Evolutionary conservation across 257 asterid species (phyloP).

Genomic region (Solanum clarkiae): DNA sequence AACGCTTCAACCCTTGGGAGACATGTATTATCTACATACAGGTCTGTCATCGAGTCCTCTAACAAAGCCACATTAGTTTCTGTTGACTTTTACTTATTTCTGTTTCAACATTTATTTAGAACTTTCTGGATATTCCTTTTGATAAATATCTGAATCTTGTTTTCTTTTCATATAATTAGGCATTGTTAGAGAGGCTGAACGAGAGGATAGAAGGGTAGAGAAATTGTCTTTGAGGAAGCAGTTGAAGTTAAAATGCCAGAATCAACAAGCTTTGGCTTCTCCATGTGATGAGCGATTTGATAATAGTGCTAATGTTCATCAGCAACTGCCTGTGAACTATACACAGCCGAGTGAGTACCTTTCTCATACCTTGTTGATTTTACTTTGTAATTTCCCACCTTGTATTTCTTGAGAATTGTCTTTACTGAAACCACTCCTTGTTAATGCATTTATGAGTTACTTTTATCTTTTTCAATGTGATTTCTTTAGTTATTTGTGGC

Average conservation of each 20-base stretch:
- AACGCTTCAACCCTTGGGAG: slow-evolving; percentile 89
- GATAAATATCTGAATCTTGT: slow-evolving; percentile 4
- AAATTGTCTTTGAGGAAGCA: slow-evolving; percentile 85
- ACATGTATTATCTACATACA: slow-evolving; percentile 78
- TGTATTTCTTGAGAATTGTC: background rate
- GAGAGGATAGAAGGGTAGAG: slow-evolving; percentile 63
- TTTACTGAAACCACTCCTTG: background rate
- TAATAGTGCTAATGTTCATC: slow-evolving; percentile 37
- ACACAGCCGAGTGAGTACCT: slow-evolving; percentile 54
- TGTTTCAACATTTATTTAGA: background rate
- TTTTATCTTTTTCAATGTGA: background rate
- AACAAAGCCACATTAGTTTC: background rate
- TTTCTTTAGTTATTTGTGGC: background rate
- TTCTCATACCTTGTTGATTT: background rate
- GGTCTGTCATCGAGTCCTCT: slow-evolving; percentile 29
- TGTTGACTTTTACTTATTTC: background rate
- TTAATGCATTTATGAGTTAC: background rate
- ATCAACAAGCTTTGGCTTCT: slow-evolving; percentile 28
- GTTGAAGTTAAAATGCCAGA: slow-evolving; percentile 80
- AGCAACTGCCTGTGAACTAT: slow-evolving; percentile 47
- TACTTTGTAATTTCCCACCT: background rate
- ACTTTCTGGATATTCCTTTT: background rate
- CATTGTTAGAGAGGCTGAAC: slow-evolving; percentile 40
- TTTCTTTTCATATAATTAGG: slow-evolving; percentile 28
- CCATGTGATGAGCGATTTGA: slow-evolving; percentile 26